phyloP scores from a whole-genome alignment of 1,284 basidiomycete species.

The Cerrena zonata region DNA sequence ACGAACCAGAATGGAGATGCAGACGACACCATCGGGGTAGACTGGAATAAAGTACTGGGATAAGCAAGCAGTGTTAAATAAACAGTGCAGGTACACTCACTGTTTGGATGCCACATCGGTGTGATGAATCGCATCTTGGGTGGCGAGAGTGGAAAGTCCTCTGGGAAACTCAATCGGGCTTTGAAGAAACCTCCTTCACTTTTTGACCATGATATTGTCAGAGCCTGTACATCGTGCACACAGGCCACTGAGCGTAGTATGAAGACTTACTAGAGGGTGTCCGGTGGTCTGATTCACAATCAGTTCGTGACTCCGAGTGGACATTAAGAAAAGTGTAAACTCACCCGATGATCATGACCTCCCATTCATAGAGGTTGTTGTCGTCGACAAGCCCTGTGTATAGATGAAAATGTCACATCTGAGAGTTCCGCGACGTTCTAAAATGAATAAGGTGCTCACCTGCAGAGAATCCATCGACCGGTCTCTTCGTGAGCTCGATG shows the following conservation, averaged over 20 bases:
- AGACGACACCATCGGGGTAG: conserved; percentile 92
- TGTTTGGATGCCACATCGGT: conserved; percentile 99
- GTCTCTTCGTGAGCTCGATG: conserved; percentile 80
- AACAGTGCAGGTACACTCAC: conserved; percentile 37
- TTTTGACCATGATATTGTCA: not conserved
- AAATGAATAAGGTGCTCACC: conserved; percentile 39
- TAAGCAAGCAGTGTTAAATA: conserved; percentile 20
- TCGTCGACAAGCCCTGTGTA: conserved; percentile 82
- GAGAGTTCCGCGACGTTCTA: conserved; percentile 15
- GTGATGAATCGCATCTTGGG: conserved; percentile 96
- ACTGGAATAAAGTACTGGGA: conserved; percentile 38
- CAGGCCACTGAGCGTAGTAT: not conserved
- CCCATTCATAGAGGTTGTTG: conserved; percentile 90
- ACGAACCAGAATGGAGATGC: conserved; percentile 92
- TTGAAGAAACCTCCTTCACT: conserved; percentile 93
- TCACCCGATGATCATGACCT: conserved; percentile 87
- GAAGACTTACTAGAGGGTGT: conserved; percentile 76
- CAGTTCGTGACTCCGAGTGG: conserved; percentile 13
- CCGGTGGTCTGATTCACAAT: conserved; percentile 59
- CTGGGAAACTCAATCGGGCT: conserved; percentile 81
- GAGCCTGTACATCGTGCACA: not conserved
- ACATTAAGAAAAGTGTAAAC: conserved; percentile 24
- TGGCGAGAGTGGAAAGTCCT: conserved; percentile 85
- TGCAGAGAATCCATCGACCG: conserved; percentile 91
- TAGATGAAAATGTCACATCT: conserved; percentile 18